A percentile compares a stretch with the other conserved stretches of the same genome.
Evolutionary conservation across 148 eudicot species (phyloP).

Genomic region (Rhododendron griersonianum): DNA sequence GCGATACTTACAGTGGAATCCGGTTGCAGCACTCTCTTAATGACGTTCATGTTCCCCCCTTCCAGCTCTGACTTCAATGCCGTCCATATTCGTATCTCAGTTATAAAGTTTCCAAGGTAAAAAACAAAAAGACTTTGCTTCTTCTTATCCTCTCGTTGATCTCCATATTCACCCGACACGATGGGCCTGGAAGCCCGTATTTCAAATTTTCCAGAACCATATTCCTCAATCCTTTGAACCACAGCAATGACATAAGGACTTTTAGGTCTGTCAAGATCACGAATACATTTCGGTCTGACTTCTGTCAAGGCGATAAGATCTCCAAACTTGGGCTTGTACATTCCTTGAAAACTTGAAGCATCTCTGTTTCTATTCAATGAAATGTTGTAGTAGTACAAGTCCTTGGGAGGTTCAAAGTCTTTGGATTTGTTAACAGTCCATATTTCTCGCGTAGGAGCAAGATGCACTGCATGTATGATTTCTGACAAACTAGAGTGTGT

Average conservation of each 20-base stretch:
- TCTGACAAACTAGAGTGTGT: conserved; percentile 28
- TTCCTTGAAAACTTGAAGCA: conserved; percentile 11
- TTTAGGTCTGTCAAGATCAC: conserved; percentile 29
- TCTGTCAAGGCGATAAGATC: conserved; percentile 43
- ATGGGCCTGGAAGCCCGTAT: conserved; percentile 20
- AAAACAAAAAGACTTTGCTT: conserved; percentile 17
- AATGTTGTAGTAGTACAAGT: conserved; percentile 25
- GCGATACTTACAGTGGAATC: conserved; percentile 3
- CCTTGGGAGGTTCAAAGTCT: conserved; percentile 8
- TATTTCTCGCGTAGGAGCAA: conserved; percentile 26
- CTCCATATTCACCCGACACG: background rate
- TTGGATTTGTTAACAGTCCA: background rate
- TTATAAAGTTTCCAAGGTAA: conserved; percentile 35
- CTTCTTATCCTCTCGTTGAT: background rate
- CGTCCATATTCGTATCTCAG: conserved; percentile 47
- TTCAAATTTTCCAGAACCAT: background rate
- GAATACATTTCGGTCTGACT: conserved; percentile 25
- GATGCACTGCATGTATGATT: conserved; percentile 10
- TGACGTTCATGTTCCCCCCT: conserved; percentile 14
- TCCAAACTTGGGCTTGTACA: conserved; percentile 42
- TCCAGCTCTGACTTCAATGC: conserved; percentile 16
- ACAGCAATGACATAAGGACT: conserved; percentile 23
- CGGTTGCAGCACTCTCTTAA: conserved; percentile 15
- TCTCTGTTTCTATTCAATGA: background rate
- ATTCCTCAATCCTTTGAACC: conserved; percentile 5